Evolutionary conservation across 805 yeast species (phyloP), one percentile per base, ranked within the genome.

Genomic region (Yamadazyma phyllophila): DNA sequence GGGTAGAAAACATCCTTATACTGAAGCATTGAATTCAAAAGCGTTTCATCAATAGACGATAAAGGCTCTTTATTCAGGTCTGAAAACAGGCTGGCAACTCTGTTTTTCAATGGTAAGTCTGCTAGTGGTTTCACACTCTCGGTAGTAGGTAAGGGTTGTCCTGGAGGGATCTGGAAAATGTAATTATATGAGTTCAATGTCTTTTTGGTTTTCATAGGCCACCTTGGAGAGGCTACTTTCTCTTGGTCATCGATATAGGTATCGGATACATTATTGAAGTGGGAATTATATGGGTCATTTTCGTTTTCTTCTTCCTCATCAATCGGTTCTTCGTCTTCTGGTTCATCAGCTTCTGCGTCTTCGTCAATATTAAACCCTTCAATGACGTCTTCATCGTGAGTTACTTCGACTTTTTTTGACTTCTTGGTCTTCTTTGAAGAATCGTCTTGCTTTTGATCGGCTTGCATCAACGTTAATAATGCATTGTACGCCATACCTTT

Each of bases 1-100:
- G 89, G 88, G 49, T 74, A 78, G 13, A 81, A 66, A 1, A 91
- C 60, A 61, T 91, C 96, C 50, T 78, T 78, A 63, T 94, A 91
- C 39, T 78, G 76, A 47, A 86, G 75, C 63, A 92, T 71, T 1
- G 91, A 83, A 20, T 81, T 79, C 7, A 85, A 72, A 2, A 89
- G 54, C 13, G 68, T 60, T 29, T 62, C 60, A 42, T 89, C 91
- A 17, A 81, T 45, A 8, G 49, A 46, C 12, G 49, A 31, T 13
- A 65, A 39, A 7, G 47, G 14, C 3, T 48, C 54, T 6, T 57
- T 45, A 4, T 29, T 42, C n/a, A 11, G 26, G 11, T 34, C 31
- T 6, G 13, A 7, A 13, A 42, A 35, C 24, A 17, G 12, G 17
- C 53, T 55, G 10, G 51, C 34, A 2, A 69, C 55, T 43, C 70